Evolutionary conservation across 1,284 basidiomycete genomes (phyloP).

Genomic region (Cystobasidium pallidum): DNA sequence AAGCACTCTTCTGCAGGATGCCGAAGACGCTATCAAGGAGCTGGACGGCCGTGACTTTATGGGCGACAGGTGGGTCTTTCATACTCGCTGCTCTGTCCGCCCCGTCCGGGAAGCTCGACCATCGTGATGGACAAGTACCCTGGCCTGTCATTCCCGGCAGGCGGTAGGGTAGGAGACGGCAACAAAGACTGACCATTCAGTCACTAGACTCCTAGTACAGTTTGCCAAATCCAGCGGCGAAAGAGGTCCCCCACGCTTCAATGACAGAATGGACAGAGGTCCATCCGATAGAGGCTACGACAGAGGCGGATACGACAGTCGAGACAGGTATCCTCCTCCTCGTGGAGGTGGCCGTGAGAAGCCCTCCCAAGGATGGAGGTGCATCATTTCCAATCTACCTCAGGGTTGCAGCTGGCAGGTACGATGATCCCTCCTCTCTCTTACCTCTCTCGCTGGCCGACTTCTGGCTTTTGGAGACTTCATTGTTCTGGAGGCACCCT

Average conservation of each 20-base stretch:
- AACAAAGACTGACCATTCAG: neutral
- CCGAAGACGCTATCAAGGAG: slow-evolving; percentile 83
- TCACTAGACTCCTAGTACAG: slow-evolving; percentile 51
- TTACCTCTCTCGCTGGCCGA: slow-evolving; percentile 4
- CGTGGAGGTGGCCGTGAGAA: slow-evolving; percentile 24
- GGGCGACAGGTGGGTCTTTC: slow-evolving; percentile 71
- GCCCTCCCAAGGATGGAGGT: slow-evolving; percentile 65
- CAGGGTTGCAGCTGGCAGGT: slow-evolving; percentile 98
- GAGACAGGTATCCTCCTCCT: slow-evolving; percentile 22
- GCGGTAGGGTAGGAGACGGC: neutral
- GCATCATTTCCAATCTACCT: slow-evolving; percentile 82
- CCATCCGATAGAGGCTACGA: slow-evolving; percentile 36
- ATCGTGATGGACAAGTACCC: neutral
- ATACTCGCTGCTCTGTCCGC: neutral
- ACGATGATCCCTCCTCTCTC: slow-evolving; percentile 52
- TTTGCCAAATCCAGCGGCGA: slow-evolving; percentile 52
- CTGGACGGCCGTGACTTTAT: slow-evolving; percentile 85
- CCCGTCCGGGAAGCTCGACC: neutral
- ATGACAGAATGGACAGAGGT: slow-evolving; percentile 43
- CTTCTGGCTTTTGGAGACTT: slow-evolving; percentile 30
- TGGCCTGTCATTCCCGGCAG: no score
- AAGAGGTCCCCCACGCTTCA: slow-evolving; percentile 32
- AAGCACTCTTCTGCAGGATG: slow-evolving; percentile 74
- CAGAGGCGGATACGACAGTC: slow-evolving; percentile 31
- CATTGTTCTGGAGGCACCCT: slow-evolving; percentile 17